These are phyloP conservation scores for Polygonum aviculare DNA, from an alignment of 148 eudicot genomes.

Conservation along the genomic window DNA sequence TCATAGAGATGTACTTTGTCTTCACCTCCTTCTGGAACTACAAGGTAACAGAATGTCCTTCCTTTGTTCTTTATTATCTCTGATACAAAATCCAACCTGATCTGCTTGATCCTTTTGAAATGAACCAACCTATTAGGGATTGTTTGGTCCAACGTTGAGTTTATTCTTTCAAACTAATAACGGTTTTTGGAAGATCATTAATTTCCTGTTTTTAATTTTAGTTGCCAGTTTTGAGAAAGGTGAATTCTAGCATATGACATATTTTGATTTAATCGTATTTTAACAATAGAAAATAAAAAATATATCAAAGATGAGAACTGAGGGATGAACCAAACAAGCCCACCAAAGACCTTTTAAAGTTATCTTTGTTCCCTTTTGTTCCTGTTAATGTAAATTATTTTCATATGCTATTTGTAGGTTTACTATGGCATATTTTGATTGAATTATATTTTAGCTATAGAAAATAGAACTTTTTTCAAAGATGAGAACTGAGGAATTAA, in stretches of 20 bases:
- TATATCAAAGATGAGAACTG: too few species aligned
- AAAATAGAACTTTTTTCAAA: too few species aligned
- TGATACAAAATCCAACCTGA: neutral
- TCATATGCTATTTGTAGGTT: slow-evolving; percentile 41
- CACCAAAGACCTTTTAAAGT: neutral
- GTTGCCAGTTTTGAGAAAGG: neutral
- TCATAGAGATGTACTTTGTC: slow-evolving; percentile 78
- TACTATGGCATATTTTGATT: too few species aligned
- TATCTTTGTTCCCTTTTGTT: neutral
- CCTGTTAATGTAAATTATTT: neutral
- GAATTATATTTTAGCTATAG: too few species aligned
- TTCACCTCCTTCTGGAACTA: slow-evolving; percentile 94
- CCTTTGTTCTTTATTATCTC: neutral
- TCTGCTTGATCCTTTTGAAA: neutral
- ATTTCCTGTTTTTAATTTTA: too few species aligned
- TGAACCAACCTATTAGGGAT: neutral
- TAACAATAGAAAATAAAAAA: too few species aligned
- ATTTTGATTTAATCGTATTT: too few species aligned
- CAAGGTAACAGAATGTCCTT: slow-evolving; percentile 35
- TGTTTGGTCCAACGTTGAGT: neutral
- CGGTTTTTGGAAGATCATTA: too few species aligned
- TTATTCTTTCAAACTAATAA: too few species aligned
- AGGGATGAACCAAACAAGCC: too few species aligned
- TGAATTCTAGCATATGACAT: too few species aligned
- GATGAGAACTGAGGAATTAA: too few species aligned